These are phyloP conservation scores for Dothistroma septosporum DNA, from an alignment of 2,329 filamentous ascomycete species.

Conservation along the genomic window DNA sequence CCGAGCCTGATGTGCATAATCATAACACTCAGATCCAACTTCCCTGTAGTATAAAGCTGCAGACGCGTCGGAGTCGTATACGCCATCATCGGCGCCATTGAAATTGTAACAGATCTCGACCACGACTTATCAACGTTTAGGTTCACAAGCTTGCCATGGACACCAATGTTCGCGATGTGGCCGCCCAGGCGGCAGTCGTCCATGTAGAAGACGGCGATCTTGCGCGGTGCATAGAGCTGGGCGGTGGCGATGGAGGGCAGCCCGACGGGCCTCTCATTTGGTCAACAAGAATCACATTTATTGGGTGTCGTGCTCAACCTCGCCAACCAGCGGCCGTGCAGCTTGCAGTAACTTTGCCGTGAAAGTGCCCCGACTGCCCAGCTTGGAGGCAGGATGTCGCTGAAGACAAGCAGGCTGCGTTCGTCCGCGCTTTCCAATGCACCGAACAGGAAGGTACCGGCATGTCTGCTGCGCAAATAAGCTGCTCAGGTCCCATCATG, in stretches of 20 bases:
- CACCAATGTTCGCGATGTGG: slow-evolving; percentile 55
- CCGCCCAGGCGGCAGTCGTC: slow-evolving; percentile 50
- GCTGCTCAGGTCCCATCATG: slow-evolving; percentile 56
- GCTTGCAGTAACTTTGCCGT: slow-evolving; percentile 51
- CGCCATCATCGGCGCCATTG: slow-evolving; percentile 27
- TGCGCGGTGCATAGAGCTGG: slow-evolving; percentile 51
- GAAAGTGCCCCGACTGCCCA: slow-evolving; percentile 53
- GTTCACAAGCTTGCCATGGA: slow-evolving; percentile 53
- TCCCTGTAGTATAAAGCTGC: slow-evolving; percentile 24
- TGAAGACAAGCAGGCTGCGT: slow-evolving; percentile 47
- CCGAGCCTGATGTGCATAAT: slow-evolving; percentile 24
- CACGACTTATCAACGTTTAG: slow-evolving; percentile 54
- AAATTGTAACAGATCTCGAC: slow-evolving; percentile 43
- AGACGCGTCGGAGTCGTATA: slow-evolving; percentile 28
- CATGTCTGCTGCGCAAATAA: slow-evolving; percentile 52
- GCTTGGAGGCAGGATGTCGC: slow-evolving; percentile 56
- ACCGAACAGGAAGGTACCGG: slow-evolving; percentile 46
- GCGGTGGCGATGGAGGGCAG: slow-evolving; percentile 54
- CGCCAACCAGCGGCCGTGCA: slow-evolving; percentile 53
- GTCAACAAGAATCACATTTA: not conserved
- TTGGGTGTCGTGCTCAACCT: slow-evolving; percentile 21
- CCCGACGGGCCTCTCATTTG: slow-evolving; percentile 48
- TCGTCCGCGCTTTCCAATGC: slow-evolving; percentile 44
- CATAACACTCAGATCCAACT: slow-evolving; percentile 24
- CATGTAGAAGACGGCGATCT: slow-evolving; percentile 51